These are phyloP conservation scores for Cercospora nicotianae DNA, from an alignment of 2,329 filamentous ascomycete species.

Conservation along the genomic window DNA sequence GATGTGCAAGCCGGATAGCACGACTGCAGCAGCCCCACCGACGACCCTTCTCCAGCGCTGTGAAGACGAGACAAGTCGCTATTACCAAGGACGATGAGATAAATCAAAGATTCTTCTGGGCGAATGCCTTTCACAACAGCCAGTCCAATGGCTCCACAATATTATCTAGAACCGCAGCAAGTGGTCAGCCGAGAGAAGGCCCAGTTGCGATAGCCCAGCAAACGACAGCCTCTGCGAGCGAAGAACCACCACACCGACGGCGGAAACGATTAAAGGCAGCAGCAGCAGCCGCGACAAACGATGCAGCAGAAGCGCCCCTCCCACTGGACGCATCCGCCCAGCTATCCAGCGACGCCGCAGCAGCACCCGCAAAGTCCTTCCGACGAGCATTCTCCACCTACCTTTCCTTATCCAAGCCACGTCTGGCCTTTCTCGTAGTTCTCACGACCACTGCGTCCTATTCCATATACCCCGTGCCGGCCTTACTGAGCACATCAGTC, in stretches of 20 bases:
- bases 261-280: constrained; percentile 39
- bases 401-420: constrained; percentile 91
- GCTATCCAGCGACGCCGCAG: constrained; percentile 58
- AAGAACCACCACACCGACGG: constrained; percentile 34
- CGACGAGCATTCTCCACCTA: constrained; percentile 73
- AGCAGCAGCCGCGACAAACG: constrained; percentile 20
- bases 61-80: constrained; percentile 28
- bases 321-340: constrained; percentile 63
- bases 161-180: constrained; percentile 8
- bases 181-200: background rate
- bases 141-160: constrained; percentile 12
- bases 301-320: constrained; percentile 36
- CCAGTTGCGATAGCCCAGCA: background rate
- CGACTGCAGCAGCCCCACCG: constrained; percentile 21
- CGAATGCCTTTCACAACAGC: constrained; percentile 33
- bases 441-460: constrained; percentile 89
- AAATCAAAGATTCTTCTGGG: constrained; percentile 39
- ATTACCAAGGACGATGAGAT: constrained; percentile 31
- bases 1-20: constrained; percentile 33
- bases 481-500: constrained; percentile 70
- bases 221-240: constrained; percentile 12
- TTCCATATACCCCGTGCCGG: constrained; percentile 87
- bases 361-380: constrained; percentile 57
- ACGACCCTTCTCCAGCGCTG: constrained; percentile 25
- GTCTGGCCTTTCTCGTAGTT: constrained; percentile 85